Base-by-base conservation (phyloP, 805 yeast species). In the Wickerhamomyces bisporus region DNA sequence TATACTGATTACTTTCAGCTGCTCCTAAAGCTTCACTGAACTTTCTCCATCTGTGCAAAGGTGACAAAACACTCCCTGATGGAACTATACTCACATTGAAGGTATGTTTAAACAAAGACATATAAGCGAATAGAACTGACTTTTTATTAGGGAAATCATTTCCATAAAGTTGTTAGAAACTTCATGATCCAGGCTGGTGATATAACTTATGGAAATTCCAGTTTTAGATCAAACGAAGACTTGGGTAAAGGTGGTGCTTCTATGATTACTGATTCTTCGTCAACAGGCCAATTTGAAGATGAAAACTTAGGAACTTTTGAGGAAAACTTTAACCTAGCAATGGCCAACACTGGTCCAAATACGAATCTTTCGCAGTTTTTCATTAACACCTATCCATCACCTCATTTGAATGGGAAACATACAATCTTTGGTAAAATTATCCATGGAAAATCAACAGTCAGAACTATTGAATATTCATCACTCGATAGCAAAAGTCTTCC, bases 111-210 rank as follows among this genome's bases (percentile, higher is more conserved):
- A 20, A 2, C 3, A 19, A 6, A 21, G 14, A 18, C 18, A 13
- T 16, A 29, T 30, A n/a, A n/a, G 11, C 14, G 9, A 17, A 15
- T 18, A 26, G 18, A 24, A 17, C 12, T 5, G 26, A 5, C 19
- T 17, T 17, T 11, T n/a, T n/a, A n/a, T n/a, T n/a, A 35, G 42
- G 55, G 64, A 16, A 74, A 70, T 29, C 62, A 58, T 28, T 80
- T 85, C 56, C 83, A 80, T 48, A 64, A 86, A 39, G 75, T 81
- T 3, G 65, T 83, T 36, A 78, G 74, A 51, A 83, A 79, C 53
- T 84, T 84, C 52, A 75, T 81, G 67, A 61, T 83, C 14, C 89
- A 82, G 56, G 79, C 77, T 4, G 89, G 89, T 28, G 86, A 80
- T 52, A 52, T 72, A 3, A n/a, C n/a, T n/a, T n/a, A n/a, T n/a